Base-by-base conservation (phyloP, 345 rosid species). In the Gossypium turneri region DNA sequence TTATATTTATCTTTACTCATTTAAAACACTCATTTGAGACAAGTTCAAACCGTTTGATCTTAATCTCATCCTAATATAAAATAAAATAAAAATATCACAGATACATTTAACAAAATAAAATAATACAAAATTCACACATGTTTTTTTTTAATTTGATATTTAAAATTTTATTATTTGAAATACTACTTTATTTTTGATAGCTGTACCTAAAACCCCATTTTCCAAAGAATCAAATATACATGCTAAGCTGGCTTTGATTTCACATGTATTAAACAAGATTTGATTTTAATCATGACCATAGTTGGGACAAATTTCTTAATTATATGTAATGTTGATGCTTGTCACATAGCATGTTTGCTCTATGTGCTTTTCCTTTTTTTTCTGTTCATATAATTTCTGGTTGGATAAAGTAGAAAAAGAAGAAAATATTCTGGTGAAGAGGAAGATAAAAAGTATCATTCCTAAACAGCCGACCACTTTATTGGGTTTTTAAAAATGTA, bases 221-320 rank as follows among this genome's bases (percentile, higher is more conserved):
- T 69, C 24, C 17, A 69, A 69, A 17, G 59, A 69, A 69, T 51
- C 34, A 7, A 24, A 67, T 20, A 24, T 11, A 15, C 9, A 48
- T 27, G 58, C 72, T 68, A 68, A 50, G 58, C 24, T 69, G 73
- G 58, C 73, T 69, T 19, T 69, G 25, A 69, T 69, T 69, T 51
- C 73, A 69, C 45, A 6, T 16, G 25, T 69, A 16, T 27, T 19
- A 2, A 68, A 10, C 59, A 69, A 50, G 24, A 69, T 69, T 69
- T 69, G 45, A 25, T 27, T 48, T 50, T 51, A 19, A 69, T 69
- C 22, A 51, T 50, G 25, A 25, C 51, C 72, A 68, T 68, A 25
- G 3, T 48, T 68, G 4, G 17, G 72, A 19, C 58, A 16, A 48
- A 48, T 8, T 47, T 24, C 71, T 47, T 44, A 65, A 45, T 25